Base-by-base conservation (phyloP, 805 yeast genomes). In the Ogataea pini region DNA sequence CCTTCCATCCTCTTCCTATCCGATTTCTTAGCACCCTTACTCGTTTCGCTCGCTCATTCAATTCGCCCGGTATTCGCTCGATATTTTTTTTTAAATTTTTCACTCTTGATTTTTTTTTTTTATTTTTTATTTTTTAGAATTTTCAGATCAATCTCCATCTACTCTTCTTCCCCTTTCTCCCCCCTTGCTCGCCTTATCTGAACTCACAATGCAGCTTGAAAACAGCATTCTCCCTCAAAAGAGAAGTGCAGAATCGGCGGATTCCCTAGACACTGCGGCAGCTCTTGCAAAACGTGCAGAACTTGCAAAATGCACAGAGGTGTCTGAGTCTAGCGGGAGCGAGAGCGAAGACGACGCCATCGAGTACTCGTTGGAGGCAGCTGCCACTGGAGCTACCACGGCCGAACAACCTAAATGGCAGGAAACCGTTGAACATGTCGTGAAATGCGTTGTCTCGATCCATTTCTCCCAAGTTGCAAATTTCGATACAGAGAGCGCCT, bases 401-500 rank as follows among this genome's bases (percentile, higher is more conserved):
- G 3, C 52, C 44, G 17, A 54, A 65, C 42, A 68, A 70, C 43
- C 63, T 73, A 1, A 75, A 57, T 90, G 97, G 97, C 91, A 85
- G 60, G 71, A 72, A 32, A 87, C 96, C 0, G 89, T 90, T 42
- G 82, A 88, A 41, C 77, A 77, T 44, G 96, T 90, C 3, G 95
- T 90, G 32, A 80, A 83, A 52, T 80, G 89, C 5, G 97, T 90
- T 18, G 97, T 91, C 2, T 86, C 96, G 1, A 83, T 91, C 43
- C 96, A 89, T 65, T 90, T 91, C 61, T 78, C 94, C 9, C 94
- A 86, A 65, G 89, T 88, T n/a, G 80, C 84, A 3, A 82, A 84
- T 52, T 91, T 91, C 63, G 97, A 91, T 60, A 85, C 94, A 32
- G 97, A 91, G 57, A 69, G 82, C 2, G 85, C 96, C 1, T 67